Percentiles rank a stretch among this genome's conserved stretches.
phyloP scores from a whole-genome alignment of 2,329 filamentous ascomycete species.

The Cercospora sp. region DNA sequence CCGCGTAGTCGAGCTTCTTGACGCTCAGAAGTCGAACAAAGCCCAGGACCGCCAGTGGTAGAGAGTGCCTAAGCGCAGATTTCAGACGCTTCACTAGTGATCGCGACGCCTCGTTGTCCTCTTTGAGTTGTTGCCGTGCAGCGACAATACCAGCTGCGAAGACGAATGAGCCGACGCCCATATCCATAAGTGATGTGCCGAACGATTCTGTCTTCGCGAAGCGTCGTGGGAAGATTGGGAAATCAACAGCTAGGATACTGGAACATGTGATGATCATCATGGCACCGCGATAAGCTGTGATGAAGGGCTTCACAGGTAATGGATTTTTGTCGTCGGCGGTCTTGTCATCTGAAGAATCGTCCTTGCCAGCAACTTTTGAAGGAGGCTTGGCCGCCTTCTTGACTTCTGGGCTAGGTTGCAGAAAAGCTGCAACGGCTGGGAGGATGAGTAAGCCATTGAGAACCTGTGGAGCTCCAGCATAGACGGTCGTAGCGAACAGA shows the following conservation, averaged over 20 bases:
- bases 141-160: conserved; percentile 92
- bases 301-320: conserved; percentile 82
- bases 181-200: conserved; percentile 98
- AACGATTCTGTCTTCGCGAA: conserved; percentile 99
- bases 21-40: conserved; percentile 80
- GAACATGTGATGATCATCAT: conserved; percentile 91
- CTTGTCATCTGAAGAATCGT: conserved; percentile 27
- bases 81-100: conserved; percentile 61
- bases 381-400: conserved; percentile 28
- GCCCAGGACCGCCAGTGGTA: conserved; percentile 79
- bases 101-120: conserved; percentile 44
- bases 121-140: conserved; percentile 74
- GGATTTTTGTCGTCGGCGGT: conserved; percentile 41
- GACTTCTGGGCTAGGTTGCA: conserved; percentile 49
- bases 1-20: conserved; percentile 92
- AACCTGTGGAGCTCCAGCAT: conserved; percentile 71
- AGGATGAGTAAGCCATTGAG: conserved; percentile 72
- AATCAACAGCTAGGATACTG: conserved; percentile 95
- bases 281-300: conserved; percentile 84
- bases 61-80: conserved; percentile 71
- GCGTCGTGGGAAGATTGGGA: conserved; percentile 84
- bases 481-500: conserved; percentile 82
- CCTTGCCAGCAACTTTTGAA: conserved; percentile 23
- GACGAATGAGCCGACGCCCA: conserved; percentile 96
- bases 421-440: conserved; percentile 56